Conservation (phyloP, 1,139 yeast genomes). For the Hanseniaspora uvarum region DNA sequence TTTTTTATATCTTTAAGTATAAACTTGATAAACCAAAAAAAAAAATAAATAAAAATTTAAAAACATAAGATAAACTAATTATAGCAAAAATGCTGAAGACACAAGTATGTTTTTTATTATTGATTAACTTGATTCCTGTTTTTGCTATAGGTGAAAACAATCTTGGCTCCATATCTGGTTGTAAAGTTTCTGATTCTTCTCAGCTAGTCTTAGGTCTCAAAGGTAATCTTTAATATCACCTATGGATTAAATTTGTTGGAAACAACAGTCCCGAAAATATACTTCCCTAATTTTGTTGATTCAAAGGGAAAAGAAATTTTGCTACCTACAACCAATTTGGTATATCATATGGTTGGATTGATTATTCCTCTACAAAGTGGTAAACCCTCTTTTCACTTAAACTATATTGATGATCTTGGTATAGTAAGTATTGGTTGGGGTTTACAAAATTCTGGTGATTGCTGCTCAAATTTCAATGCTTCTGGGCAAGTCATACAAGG, state of each 20-base stretch:
- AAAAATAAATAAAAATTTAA: too few relatives aligned
- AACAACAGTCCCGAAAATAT: neutral
- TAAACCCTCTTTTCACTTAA: conserved; percentile 17
- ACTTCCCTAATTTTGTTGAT: neutral
- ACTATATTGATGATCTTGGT: conserved; percentile 45
- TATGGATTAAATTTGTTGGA: neutral
- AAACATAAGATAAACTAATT: too few relatives aligned
- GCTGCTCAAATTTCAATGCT: conserved; percentile 12
- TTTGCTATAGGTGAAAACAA: neutral
- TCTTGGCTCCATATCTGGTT: neutral
- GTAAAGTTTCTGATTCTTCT: neutral
- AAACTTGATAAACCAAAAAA: too few relatives aligned
- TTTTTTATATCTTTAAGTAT: too few relatives aligned
- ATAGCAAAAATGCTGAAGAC: too few relatives aligned
- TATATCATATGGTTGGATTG: conserved; percentile 19
- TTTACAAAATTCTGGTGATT: conserved; percentile 35
- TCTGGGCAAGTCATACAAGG: neutral
- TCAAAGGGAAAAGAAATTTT: neutral
- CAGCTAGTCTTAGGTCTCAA: neutral
- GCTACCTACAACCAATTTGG: conserved; percentile 3
- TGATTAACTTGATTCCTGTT: neutral
- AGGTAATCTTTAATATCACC: neutral
- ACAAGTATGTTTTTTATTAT: too few relatives aligned
- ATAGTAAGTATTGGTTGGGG: conserved; percentile 98
- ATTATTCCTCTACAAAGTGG: conserved; percentile 18